Percentiles rank a stretch among this genome's conserved stretches.
These are phyloP conservation scores for Monilinia aucupariae DNA, from an alignment of 2,329 filamentous ascomycete species.

Conservation along the genomic window DNA sequence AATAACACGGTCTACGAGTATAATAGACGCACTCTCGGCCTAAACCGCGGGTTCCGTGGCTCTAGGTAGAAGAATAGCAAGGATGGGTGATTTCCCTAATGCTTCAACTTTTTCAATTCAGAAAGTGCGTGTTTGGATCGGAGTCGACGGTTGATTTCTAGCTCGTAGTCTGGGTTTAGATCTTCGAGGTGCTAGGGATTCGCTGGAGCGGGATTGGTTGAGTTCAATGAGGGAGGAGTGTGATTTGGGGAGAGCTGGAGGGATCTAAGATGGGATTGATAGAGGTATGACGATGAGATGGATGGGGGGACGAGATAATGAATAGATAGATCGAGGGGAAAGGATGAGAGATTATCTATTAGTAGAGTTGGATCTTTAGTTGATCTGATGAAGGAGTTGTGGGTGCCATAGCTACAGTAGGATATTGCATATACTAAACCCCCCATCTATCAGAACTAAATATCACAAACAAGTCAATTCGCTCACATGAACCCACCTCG, in stretches of 20 bases:
- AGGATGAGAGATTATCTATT: constrained; percentile 38
- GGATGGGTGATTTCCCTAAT: constrained; percentile 78
- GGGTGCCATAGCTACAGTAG: constrained; percentile 3
- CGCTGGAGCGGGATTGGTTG: constrained; percentile 48
- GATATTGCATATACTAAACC: too few species aligned
- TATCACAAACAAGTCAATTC: not conserved
- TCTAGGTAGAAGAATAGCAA: constrained; percentile 53
- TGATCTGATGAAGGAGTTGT: constrained; percentile 24
- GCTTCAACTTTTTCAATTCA: constrained; percentile 75
- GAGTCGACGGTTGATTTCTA: constrained; percentile 72
- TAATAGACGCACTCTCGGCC: constrained; percentile 77
- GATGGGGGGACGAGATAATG: constrained; percentile 36
- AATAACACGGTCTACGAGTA: constrained; percentile 53
- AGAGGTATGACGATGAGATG: constrained; percentile 21
- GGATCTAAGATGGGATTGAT: not conserved
- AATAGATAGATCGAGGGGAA: constrained; percentile 37
- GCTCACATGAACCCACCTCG: not conserved
- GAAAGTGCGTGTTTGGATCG: constrained; percentile 60
- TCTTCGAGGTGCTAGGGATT: constrained; percentile 65
- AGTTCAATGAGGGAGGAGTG: constrained; percentile 20
- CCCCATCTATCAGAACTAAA: too few species aligned
- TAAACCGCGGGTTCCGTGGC: constrained; percentile 52
- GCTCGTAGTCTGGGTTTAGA: constrained; percentile 67
- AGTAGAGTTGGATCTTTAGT: constrained; percentile 51
- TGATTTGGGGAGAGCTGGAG: too few species aligned